Evolutionary conservation across 2,329 filamentous ascomycete genomes (phyloP).

Genomic region (Coniochaeta pulveracea): DNA sequence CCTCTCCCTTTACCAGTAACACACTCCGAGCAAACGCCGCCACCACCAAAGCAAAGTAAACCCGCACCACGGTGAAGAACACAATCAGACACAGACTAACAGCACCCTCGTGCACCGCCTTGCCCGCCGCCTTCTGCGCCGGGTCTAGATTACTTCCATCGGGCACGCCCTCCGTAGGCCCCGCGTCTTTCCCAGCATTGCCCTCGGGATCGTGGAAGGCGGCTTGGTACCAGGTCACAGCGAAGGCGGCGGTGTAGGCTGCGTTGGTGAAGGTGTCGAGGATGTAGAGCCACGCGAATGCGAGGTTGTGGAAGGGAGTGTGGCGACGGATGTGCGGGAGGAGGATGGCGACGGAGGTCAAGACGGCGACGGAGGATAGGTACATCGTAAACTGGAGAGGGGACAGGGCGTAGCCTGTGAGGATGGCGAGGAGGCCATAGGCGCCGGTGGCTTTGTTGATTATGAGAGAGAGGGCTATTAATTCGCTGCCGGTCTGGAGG

Average conservation of each 20-base stretch:
- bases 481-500: constrained; percentile 73
- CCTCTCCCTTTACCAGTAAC: constrained; percentile 56
- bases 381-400: constrained; percentile 83
- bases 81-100: constrained; percentile 71
- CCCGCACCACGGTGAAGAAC: constrained; percentile 59
- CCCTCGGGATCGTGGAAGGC: constrained; percentile 9
- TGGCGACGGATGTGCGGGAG: constrained; percentile 71
- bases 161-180: constrained; percentile 5
- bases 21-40: constrained; percentile 73
- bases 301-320: constrained; percentile 66
- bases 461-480: constrained; percentile 72
- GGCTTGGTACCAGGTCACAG: constrained; percentile 68
- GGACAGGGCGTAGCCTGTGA: constrained; percentile 78
- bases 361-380: constrained; percentile 68
- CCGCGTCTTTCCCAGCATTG: constrained; percentile 5
- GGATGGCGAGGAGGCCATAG: constrained; percentile 78
- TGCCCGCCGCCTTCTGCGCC: constrained; percentile 9
- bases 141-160: constrained; percentile 1
- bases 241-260: constrained; percentile 72
- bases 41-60: constrained; percentile 78
- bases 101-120: constrained; percentile 41
- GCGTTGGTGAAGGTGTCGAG: constrained; percentile 75
- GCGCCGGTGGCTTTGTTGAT: constrained; percentile 90
- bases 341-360: constrained; percentile 57
- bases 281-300: constrained; percentile 75